Evolutionary conservation across 179 eudicot species (phyloP).

Genomic region (Beta lomatogona): DNA sequence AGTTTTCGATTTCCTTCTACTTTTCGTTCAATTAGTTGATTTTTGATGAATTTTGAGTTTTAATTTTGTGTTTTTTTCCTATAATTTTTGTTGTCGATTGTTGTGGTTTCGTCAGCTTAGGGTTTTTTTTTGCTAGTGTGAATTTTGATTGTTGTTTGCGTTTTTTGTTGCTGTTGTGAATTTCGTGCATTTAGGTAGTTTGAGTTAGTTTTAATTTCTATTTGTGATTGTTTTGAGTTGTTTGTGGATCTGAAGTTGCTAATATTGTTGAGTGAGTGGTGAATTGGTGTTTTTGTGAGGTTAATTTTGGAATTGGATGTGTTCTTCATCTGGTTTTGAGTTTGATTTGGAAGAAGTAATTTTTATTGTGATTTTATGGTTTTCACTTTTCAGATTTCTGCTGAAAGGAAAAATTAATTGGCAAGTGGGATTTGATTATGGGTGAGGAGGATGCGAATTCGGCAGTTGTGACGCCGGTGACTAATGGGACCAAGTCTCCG

Average conservation of each 20-base stretch:
- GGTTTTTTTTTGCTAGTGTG: slow-evolving; percentile 13
- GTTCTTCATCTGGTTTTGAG: neutral
- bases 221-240: neutral
- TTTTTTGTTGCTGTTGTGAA: slow-evolving; percentile 8
- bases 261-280: neutral
- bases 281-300: slow-evolving; percentile 6
- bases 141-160: neutral
- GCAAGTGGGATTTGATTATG: slow-evolving; percentile 38
- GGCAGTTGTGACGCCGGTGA: slow-evolving; percentile 37
- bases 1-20: slow-evolving; percentile 7
- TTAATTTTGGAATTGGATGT: neutral
- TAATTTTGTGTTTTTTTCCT: slow-evolving; percentile 14
- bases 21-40: slow-evolving; percentile 12
- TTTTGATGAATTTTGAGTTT: neutral
- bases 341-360: neutral
- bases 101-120: slow-evolving; percentile 24
- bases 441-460: slow-evolving; percentile 52
- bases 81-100: slow-evolving; percentile 9
- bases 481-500: slow-evolving; percentile 37
- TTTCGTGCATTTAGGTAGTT: slow-evolving; percentile 9
- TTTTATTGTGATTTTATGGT: neutral
- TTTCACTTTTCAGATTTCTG: slow-evolving; percentile 1
- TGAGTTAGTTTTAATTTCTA: neutral
- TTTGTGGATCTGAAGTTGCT: slow-evolving; percentile 12
- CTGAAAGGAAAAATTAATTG: neutral